Percentiles rank a stretch among this genome's conserved stretches.
Evolutionary conservation across 2,329 filamentous ascomycete genomes (phyloP).

Genomic region (Clonostachys rhizophaga): DNA sequence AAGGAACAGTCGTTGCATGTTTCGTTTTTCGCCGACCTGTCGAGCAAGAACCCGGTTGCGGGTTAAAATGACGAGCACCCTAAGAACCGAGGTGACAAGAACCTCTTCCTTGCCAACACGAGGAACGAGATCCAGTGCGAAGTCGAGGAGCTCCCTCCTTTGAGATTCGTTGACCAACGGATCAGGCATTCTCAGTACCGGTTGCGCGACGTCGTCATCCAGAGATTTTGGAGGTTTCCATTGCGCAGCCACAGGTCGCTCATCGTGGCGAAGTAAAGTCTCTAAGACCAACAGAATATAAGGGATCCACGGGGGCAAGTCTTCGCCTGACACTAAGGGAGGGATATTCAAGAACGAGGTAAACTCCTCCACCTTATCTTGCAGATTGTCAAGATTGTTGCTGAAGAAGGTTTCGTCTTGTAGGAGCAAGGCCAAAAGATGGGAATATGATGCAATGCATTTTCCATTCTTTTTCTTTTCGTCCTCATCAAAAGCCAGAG

Average conservation of each 20-base stretch:
- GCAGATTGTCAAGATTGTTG: slow-evolving; percentile 68
- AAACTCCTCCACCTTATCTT: slow-evolving; percentile 71
- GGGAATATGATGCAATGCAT: slow-evolving; percentile 81
- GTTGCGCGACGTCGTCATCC: slow-evolving; percentile 40
- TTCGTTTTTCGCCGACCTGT: slow-evolving; percentile 78
- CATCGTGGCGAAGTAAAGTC: slow-evolving; percentile 83
- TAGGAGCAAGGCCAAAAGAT: slow-evolving; percentile 82
- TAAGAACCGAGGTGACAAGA: slow-evolving; percentile 75
- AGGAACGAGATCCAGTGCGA: slow-evolving; percentile 78
- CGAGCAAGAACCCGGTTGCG: slow-evolving; percentile 71
- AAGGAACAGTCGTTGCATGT: slow-evolving; percentile 84
- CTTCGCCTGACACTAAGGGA: slow-evolving; percentile 62
- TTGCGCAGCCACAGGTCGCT: slow-evolving; percentile 68
- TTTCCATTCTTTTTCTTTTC: slow-evolving; percentile 58
- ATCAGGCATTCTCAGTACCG: slow-evolving; percentile 57
- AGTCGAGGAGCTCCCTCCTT: slow-evolving; percentile 67
- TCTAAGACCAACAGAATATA: slow-evolving; percentile 89
- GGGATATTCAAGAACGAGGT: slow-evolving; percentile 74
- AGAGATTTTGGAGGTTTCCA: slow-evolving; percentile 59
- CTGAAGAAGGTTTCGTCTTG: slow-evolving; percentile 80
- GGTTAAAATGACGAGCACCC: slow-evolving; percentile 84
- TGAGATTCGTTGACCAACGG: slow-evolving; percentile 54
- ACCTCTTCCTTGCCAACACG: slow-evolving; percentile 83
- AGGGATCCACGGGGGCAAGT: slow-evolving; percentile 87
- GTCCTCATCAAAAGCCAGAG: slow-evolving; percentile 53